Percentiles rank a stretch among this genome's conserved stretches.
Evolutionary conservation across 768 basidiomycete species (phyloP).

Genomic region (Lentinula detonsa): DNA sequence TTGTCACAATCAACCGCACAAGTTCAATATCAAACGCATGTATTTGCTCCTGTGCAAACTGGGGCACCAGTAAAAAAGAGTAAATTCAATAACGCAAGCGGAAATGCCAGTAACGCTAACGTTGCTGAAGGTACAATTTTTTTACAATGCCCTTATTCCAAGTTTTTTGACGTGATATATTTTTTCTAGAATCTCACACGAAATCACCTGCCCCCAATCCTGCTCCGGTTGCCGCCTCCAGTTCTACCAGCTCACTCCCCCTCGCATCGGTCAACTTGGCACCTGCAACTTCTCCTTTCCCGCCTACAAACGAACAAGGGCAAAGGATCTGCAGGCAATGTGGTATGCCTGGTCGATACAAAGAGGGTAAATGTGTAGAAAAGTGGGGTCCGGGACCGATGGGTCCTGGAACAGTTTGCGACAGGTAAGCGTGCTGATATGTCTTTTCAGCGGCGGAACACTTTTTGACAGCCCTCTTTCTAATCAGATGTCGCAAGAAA

Average conservation of each 20-base stretch:
- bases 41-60: constrained; percentile 68
- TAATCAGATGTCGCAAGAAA: constrained; percentile 67
- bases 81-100: constrained; percentile 28
- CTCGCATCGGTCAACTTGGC: constrained; percentile 11
- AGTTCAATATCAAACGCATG: constrained; percentile 54
- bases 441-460: neutral
- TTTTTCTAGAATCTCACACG: neutral
- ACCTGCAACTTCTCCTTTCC: constrained; percentile 26
- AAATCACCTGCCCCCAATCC: neutral
- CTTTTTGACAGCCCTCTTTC: neutral
- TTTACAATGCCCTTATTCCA: constrained; percentile 3
- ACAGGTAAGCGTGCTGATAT: constrained; percentile 42
- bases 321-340: constrained; percentile 78
- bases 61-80: constrained; percentile 67
- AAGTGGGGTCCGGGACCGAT: constrained; percentile 85
- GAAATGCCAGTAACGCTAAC: neutral
- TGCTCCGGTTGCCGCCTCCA: neutral
- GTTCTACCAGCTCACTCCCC: constrained; percentile 11
- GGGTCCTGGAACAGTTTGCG: constrained; percentile 81
- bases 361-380: constrained; percentile 82
- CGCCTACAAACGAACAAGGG: constrained; percentile 51
- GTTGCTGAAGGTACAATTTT: constrained; percentile 2
- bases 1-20: constrained; percentile 21
- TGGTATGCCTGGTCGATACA: constrained; percentile 67
- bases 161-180: neutral